Percentiles rank a stretch among this genome's conserved stretches.
These are phyloP conservation scores for Effrenium voratum DNA, from an alignment of 73 alveolate species.

Conservation along the genomic window DNA sequence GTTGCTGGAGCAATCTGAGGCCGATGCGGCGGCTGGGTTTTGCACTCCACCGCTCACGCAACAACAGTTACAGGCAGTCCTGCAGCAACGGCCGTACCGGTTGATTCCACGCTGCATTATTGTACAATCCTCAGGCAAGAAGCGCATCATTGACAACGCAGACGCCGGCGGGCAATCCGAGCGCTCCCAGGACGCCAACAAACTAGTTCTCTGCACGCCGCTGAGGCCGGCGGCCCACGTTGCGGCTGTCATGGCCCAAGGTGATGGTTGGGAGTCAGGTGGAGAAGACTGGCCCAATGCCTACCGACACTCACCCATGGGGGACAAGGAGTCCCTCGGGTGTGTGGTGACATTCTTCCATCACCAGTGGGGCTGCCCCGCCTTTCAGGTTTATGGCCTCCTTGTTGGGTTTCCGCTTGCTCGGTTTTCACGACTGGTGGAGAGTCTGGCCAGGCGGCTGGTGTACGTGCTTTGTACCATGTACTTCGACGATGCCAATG, in stretches of 20 bases:
- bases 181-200: neutral
- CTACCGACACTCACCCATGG: neutral
- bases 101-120: neutral
- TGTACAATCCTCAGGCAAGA: neutral
- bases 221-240: neutral
- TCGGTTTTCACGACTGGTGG: too few species aligned
- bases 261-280: neutral
- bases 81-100: neutral
- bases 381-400: slow-evolving; percentile 7
- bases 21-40: neutral
- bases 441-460: too few species aligned
- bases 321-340: neutral
- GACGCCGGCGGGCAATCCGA: slow-evolving; percentile 29
- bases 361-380: neutral
- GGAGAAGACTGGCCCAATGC: neutral
- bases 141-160: slow-evolving; percentile 37
- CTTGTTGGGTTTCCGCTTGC: too few species aligned
- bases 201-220: neutral
- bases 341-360: neutral
- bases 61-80: neutral
- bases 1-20: neutral
- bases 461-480: too few species aligned
- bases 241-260: neutral
- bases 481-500: too few species aligned
- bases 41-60: neutral